A percentile compares a stretch with the other conserved stretches of the same genome.
Conservation (phyloP, 257 asterid genomes). For the Fraxinus cuspidata region DNA sequence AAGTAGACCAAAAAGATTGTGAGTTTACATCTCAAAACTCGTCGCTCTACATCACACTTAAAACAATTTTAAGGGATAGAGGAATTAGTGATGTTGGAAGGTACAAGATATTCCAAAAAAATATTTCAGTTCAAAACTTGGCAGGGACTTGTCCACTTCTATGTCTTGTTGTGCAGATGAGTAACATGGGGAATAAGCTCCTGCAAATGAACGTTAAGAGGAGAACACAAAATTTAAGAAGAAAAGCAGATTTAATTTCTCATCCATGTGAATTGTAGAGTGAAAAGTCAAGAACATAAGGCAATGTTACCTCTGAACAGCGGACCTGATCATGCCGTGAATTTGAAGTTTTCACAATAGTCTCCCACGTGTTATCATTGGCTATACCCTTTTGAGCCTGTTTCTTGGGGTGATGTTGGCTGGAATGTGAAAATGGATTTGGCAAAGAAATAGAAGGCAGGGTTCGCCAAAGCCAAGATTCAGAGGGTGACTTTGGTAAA, state of each 20-base stretch:
- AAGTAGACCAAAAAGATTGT: background rate
- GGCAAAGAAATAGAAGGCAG: slow-evolving; percentile 66
- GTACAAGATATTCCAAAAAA: slow-evolving; percentile 26
- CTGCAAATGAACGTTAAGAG: slow-evolving; percentile 36
- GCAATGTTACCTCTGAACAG: slow-evolving; percentile 62
- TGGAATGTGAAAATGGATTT: slow-evolving; percentile 59
- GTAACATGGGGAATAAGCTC: slow-evolving; percentile 56
- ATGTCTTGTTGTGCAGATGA: slow-evolving; percentile 43
- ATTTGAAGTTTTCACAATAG: slow-evolving; percentile 72
- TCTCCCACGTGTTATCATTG: slow-evolving; percentile 71
- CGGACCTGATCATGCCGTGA: slow-evolving; percentile 50
- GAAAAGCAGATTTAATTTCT: background rate
- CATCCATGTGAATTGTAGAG: background rate
- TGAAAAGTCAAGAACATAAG: background rate
- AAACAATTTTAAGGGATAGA: slow-evolving; percentile 20
- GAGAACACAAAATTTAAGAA: background rate
- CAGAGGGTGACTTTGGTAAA: slow-evolving; percentile 94
- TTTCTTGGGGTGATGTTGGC: slow-evolving; percentile 47
- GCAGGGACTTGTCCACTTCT: slow-evolving; percentile 16
- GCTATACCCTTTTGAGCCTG: slow-evolving; percentile 42
- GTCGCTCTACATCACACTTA: slow-evolving; percentile 26
- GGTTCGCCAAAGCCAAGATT: slow-evolving; percentile 92
- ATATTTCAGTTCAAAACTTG: background rate
- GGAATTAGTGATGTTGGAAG: slow-evolving; percentile 34
- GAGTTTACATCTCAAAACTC: slow-evolving; percentile 28